phyloP scores from a whole-genome alignment of 257 asterid genomes.

The Przewalskia tangutica region DNA sequence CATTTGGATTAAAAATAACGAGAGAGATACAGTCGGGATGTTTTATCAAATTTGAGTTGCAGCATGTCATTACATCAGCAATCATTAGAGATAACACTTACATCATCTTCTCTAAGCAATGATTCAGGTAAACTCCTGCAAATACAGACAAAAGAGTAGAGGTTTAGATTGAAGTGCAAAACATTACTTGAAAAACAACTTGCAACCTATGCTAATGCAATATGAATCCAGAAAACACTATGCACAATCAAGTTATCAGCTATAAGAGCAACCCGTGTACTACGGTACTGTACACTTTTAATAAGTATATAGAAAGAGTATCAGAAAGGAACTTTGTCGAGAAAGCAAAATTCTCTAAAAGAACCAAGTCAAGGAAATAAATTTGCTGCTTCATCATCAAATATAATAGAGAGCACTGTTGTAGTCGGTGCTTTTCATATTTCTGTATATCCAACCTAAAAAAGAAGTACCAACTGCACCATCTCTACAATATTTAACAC shows the following conservation, averaged over 20 bases:
- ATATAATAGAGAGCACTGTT: background rate
- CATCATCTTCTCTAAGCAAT: conserved; percentile 69
- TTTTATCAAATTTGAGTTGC: background rate
- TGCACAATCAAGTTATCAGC: background rate
- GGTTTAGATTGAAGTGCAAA: conserved; percentile 6
- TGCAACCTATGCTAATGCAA: background rate
- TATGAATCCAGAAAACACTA: background rate
- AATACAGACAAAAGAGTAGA: background rate
- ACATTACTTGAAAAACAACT: background rate
- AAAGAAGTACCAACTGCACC: background rate
- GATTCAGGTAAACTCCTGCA: conserved; percentile 69
- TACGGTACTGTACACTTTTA: background rate
- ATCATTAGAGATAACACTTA: conserved; percentile 23
- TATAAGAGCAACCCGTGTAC: background rate
- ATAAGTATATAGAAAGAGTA: background rate
- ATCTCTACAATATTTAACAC: background rate
- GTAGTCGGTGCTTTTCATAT: background rate
- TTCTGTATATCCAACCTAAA: background rate
- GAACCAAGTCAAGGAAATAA: background rate
- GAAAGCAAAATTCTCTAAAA: background rate
- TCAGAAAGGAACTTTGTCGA: background rate
- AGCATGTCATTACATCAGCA: background rate
- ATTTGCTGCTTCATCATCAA: background rate
- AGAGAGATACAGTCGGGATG: background rate
- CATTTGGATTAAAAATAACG: background rate